Evolutionary conservation across 495 filamentous ascomycete genomes (phyloP).

Genomic region (Aspergillus cavernicola): DNA sequence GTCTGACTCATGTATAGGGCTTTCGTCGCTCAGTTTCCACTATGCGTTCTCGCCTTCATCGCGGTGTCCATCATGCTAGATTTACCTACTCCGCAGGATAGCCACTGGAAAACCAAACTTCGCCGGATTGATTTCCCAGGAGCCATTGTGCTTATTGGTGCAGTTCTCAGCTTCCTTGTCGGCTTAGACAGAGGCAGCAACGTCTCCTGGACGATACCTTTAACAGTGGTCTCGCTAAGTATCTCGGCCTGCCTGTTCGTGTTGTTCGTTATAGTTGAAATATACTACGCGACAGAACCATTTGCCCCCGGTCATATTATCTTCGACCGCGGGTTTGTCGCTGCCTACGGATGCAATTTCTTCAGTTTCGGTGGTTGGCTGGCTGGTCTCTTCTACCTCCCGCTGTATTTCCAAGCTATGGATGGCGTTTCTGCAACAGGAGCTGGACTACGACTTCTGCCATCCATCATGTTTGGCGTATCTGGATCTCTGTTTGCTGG

Average conservation of each 20-base stretch:
- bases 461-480: slow-evolving; percentile 61
- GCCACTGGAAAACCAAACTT: slow-evolving; percentile 61
- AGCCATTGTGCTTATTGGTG: slow-evolving; percentile 63
- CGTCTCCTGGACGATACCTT: slow-evolving; percentile 57
- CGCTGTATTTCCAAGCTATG: slow-evolving; percentile 77
- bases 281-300: slow-evolving; percentile 66
- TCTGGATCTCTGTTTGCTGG: slow-evolving; percentile 67
- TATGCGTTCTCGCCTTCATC: slow-evolving; percentile 64
- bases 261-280: slow-evolving; percentile 68
- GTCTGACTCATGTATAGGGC: slow-evolving; percentile 43
- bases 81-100: slow-evolving; percentile 52
- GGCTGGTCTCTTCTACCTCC: slow-evolving; percentile 67
- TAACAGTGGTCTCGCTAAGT: slow-evolving; percentile 57
- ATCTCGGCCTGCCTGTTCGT: slow-evolving; percentile 59
- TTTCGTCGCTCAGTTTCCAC: slow-evolving; percentile 67
- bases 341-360: slow-evolving; percentile 71
- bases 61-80: slow-evolving; percentile 61
- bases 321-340: slow-evolving; percentile 63
- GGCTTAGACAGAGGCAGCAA: slow-evolving; percentile 80
- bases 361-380: slow-evolving; percentile 69
- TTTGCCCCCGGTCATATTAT: slow-evolving; percentile 81
- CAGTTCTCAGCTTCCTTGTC: slow-evolving; percentile 68
- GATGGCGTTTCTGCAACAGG: slow-evolving; percentile 60
- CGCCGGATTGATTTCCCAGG: slow-evolving; percentile 77
- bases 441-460: slow-evolving; percentile 65